phyloP scores from a whole-genome alignment of 257 asterid genomes.

The Solanum dulcamara region DNA sequence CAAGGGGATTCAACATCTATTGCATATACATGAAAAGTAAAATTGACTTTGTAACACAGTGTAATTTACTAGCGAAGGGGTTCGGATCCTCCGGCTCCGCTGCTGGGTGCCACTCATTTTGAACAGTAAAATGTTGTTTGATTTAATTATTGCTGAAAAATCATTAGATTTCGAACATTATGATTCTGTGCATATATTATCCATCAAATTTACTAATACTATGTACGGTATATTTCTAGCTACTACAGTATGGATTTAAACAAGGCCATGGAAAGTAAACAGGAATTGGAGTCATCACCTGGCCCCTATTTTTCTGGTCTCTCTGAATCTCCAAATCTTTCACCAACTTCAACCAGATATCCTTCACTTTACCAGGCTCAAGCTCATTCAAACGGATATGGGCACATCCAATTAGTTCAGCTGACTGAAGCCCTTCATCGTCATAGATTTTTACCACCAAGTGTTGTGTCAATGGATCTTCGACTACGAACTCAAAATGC shows the following conservation, averaged over 20 bases:
- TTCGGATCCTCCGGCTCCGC: not conserved
- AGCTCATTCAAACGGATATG: constrained; percentile 39
- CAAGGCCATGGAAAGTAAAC: not conserved
- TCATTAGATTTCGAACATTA: not conserved
- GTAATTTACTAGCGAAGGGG: too few relatives aligned
- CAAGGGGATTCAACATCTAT: not conserved
- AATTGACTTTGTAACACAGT: not conserved
- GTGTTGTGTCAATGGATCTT: constrained; percentile 68
- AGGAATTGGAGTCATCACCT: constrained; percentile 19
- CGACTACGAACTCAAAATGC: constrained; percentile 77
- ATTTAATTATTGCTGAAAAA: not conserved
- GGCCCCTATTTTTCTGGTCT: constrained; percentile 78
- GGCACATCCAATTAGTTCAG: constrained; percentile 80
- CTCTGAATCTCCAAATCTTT: constrained; percentile 75
- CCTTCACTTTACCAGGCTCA: constrained; percentile 82
- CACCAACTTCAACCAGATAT: constrained; percentile 72
- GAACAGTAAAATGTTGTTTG: not conserved
- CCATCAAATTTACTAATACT: not conserved
- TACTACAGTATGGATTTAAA: not conserved
- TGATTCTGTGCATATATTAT: not conserved
- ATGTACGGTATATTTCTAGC: not conserved
- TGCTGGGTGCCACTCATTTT: not conserved
- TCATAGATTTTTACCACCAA: constrained; percentile 69
- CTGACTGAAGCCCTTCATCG: constrained; percentile 82
- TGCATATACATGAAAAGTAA: not conserved